A percentile compares a stretch with the other conserved stretches of the same genome.
phyloP scores from a whole-genome alignment of 2,329 filamentous ascomycete species.

The Xylariaceae sp. region DNA sequence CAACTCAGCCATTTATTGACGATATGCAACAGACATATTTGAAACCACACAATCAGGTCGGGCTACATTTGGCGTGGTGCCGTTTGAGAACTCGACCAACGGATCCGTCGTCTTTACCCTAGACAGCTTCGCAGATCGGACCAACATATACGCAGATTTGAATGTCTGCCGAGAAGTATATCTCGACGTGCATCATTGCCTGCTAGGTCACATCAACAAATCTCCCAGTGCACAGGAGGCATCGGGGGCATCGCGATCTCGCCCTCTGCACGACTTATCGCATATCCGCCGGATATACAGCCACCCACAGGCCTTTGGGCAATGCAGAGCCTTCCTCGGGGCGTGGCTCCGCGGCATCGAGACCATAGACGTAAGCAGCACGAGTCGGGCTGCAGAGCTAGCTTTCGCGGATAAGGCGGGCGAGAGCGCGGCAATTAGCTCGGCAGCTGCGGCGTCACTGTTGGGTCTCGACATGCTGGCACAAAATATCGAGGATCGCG shows the following conservation, averaged over 20 bases:
- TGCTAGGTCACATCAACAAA: slow-evolving; percentile 60
- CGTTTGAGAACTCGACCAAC: slow-evolving; percentile 95
- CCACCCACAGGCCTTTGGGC: slow-evolving; percentile 93
- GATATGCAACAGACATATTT: slow-evolving; percentile 65
- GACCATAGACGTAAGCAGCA: slow-evolving; percentile 76
- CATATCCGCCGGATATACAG: slow-evolving; percentile 79
- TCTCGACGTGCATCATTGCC: slow-evolving; percentile 82
- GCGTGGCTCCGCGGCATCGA: slow-evolving; percentile 71
- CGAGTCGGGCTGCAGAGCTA: slow-evolving; percentile 79
- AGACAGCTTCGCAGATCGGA: slow-evolving; percentile 79
- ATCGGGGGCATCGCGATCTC: slow-evolving; percentile 33
- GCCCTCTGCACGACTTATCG: slow-evolving; percentile 50
- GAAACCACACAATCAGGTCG: slow-evolving; percentile 66
- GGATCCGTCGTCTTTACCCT: slow-evolving; percentile 88
- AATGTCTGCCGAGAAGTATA: slow-evolving; percentile 81
- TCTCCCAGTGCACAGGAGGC: slow-evolving; percentile 40
- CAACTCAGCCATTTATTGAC: too few relatives aligned
- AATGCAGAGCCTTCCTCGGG: slow-evolving; percentile 75
- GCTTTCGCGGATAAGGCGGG: slow-evolving; percentile 59
- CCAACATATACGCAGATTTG: slow-evolving; percentile 62
- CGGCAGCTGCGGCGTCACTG: slow-evolving; percentile 66
- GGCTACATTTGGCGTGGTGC: slow-evolving; percentile 75
- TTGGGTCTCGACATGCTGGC: slow-evolving; percentile 69
- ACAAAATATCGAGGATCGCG: slow-evolving; percentile 66
- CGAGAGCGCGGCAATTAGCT: slow-evolving; percentile 70